These are phyloP conservation scores for Auriscalpium microsporum DNA, from an alignment of 768 basidiomycete species.

Conservation along the genomic window DNA sequence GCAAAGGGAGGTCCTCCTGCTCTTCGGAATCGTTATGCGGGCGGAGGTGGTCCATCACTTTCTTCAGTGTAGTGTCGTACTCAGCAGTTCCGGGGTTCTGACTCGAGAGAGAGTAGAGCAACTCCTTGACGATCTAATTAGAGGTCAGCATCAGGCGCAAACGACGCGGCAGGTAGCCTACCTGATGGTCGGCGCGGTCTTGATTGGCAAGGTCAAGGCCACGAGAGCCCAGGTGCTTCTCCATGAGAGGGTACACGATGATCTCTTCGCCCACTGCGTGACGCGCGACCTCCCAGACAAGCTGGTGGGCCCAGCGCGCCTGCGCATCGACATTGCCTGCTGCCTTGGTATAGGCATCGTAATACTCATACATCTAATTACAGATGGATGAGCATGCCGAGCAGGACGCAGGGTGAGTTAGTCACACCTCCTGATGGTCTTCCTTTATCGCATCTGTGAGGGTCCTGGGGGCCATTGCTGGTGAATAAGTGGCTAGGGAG, in stretches of 20 bases:
- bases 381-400: background rate
- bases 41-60: constrained; percentile 39
- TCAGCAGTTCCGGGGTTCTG: constrained; percentile 34
- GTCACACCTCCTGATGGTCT: constrained; percentile 39
- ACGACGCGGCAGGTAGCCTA: constrained; percentile 15
- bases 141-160: background rate
- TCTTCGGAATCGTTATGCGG: constrained; percentile 54
- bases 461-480: constrained; percentile 22
- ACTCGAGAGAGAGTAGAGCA: constrained; percentile 39
- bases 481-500: background rate
- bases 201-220: constrained; percentile 44
- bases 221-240: constrained; percentile 43
- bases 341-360: constrained; percentile 37
- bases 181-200: constrained; percentile 51
- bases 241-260: constrained; percentile 55
- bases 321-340: constrained; percentile 38
- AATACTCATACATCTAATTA: constrained; percentile 47
- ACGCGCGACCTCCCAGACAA: constrained; percentile 53
- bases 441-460: constrained; percentile 38
- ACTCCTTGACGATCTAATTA: constrained; percentile 28
- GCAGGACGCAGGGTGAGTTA: background rate
- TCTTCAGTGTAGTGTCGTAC: constrained; percentile 34
- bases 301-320: constrained; percentile 44
- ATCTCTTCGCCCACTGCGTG: constrained; percentile 58
- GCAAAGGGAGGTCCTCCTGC: constrained; percentile 43